Percentiles rank a stretch among this genome's conserved stretches.
Conservation (phyloP, 2,329 filamentous ascomycete species). For the Graphilbum fragrans region DNA sequence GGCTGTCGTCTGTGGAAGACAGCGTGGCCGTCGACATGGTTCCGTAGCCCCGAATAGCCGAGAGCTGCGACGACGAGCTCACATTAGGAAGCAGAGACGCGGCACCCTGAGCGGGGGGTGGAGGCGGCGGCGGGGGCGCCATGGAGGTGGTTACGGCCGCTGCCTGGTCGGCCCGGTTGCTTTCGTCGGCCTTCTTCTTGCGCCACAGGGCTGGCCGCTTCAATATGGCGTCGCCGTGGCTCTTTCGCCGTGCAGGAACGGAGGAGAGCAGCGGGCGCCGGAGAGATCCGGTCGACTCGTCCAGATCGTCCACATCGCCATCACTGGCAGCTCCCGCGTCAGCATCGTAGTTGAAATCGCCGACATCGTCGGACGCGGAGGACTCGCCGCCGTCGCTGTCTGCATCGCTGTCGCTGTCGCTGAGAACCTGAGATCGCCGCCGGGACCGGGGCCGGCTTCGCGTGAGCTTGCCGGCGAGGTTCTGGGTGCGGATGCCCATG, state of each 20-base stretch:
- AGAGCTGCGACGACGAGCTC: neutral
- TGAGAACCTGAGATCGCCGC: too few species aligned
- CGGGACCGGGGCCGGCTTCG: neutral
- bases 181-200: slow-evolving; percentile 15
- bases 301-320: slow-evolving; percentile 24
- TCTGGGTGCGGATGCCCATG: slow-evolving; percentile 65
- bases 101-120: neutral
- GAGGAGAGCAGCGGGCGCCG: slow-evolving; percentile 10
- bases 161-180: slow-evolving; percentile 1
- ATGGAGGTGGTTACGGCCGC: neutral
- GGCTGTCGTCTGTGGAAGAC: neutral
- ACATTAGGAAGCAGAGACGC: too few species aligned
- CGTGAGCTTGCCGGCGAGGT: slow-evolving; percentile 46
- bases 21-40: slow-evolving; percentile 8
- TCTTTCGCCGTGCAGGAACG: slow-evolving; percentile 18
- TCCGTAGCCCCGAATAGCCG: slow-evolving; percentile 11
- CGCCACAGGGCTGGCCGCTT: slow-evolving; percentile 11
- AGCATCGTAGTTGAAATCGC: slow-evolving; percentile 17
- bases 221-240: slow-evolving; percentile 26
- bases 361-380: slow-evolving; percentile 10
- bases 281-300: slow-evolving; percentile 11
- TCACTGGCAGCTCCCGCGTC: slow-evolving; percentile 26
- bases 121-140: neutral
- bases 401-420: slow-evolving; percentile 10
- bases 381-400: slow-evolving; percentile 12